Percentiles rank a stretch among this genome's conserved stretches.
These are phyloP conservation scores for Petunia hybrid DNA, from an alignment of 305 asterid species.

Conservation along the genomic window DNA sequence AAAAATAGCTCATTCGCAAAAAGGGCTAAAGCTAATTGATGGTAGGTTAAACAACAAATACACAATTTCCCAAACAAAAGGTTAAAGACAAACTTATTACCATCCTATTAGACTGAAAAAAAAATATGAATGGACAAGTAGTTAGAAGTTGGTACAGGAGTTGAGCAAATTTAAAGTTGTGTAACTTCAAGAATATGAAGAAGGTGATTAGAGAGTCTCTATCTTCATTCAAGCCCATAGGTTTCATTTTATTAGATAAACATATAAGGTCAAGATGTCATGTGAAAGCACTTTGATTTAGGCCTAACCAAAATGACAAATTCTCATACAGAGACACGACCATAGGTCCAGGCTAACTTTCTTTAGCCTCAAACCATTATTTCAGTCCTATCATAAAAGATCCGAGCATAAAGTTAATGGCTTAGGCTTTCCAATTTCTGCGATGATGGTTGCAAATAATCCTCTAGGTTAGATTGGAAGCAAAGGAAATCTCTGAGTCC, in stretches of 20 bases:
- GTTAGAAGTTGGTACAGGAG: too few relatives aligned
- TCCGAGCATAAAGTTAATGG: too few relatives aligned
- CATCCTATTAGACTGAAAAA: neutral
- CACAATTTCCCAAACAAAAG: too few relatives aligned
- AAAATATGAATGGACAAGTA: neutral
- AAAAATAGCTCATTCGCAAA: too few relatives aligned
- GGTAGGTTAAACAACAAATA: too few relatives aligned
- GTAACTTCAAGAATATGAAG: conserved; percentile 64
- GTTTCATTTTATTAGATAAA: conserved; percentile 35
- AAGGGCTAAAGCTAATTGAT: too few relatives aligned
- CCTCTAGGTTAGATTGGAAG: conserved; percentile 48
- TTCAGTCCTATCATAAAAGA: too few relatives aligned
- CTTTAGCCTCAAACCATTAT: neutral
- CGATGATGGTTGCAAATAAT: conserved; percentile 38
- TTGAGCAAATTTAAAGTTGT: neutral
- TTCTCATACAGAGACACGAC: conserved; percentile 16
- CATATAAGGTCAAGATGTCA: neutral
- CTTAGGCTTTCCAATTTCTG: conserved; percentile 40
- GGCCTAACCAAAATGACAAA: conserved; percentile 41
- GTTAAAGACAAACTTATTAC: too few relatives aligned
- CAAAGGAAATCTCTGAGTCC: conserved; percentile 63
- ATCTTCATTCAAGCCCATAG: conserved; percentile 6
- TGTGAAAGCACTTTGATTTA: conserved; percentile 26
- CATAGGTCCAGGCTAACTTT: too few relatives aligned
- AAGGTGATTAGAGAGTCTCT: conserved; percentile 42